These are phyloP conservation scores for Pleurotus sapidus DNA, from an alignment of 768 basidiomycete species.

Conservation along the genomic window DNA sequence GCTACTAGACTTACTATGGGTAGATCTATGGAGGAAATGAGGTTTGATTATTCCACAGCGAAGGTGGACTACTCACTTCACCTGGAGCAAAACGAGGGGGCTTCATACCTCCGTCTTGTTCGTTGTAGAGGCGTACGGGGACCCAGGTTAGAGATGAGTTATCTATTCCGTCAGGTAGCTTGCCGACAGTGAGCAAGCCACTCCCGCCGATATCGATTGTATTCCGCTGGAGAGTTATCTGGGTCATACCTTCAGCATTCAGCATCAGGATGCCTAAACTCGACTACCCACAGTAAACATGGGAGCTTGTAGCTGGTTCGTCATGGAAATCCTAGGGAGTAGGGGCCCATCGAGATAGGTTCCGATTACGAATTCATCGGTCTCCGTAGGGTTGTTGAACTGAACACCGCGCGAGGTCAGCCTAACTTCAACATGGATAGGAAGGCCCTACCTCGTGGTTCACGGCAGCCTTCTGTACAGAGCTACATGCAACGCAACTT, in stretches of 20 bases:
- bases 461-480: slow-evolving; percentile 15
- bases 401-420: slow-evolving; percentile 2
- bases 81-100: slow-evolving; percentile 53
- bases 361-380: slow-evolving; percentile 33
- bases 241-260: not conserved
- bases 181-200: slow-evolving; percentile 62
- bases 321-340: slow-evolving; percentile 43
- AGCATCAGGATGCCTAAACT: not conserved
- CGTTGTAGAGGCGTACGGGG: slow-evolving; percentile 54
- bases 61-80: slow-evolving; percentile 40
- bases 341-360: slow-evolving; percentile 41
- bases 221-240: slow-evolving; percentile 56
- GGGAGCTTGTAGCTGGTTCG: slow-evolving; percentile 37
- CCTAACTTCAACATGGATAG: not conserved
- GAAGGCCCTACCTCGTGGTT: slow-evolving; percentile 16
- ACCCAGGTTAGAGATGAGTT: slow-evolving; percentile 67
- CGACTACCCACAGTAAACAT: slow-evolving; percentile 42
- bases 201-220: slow-evolving; percentile 55
- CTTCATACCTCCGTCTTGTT: slow-evolving; percentile 51
- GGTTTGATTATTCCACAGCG: slow-evolving; percentile 10
- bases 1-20: slow-evolving; percentile 27
- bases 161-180: slow-evolving; percentile 51
- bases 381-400: slow-evolving; percentile 18
- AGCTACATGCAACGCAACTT: not conserved
- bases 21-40: slow-evolving; percentile 26